Percentiles rank a stretch among this genome's conserved stretches.
phyloP scores from a whole-genome alignment of 73 alveolate genomes.

The Paramecium octaurelia region DNA sequence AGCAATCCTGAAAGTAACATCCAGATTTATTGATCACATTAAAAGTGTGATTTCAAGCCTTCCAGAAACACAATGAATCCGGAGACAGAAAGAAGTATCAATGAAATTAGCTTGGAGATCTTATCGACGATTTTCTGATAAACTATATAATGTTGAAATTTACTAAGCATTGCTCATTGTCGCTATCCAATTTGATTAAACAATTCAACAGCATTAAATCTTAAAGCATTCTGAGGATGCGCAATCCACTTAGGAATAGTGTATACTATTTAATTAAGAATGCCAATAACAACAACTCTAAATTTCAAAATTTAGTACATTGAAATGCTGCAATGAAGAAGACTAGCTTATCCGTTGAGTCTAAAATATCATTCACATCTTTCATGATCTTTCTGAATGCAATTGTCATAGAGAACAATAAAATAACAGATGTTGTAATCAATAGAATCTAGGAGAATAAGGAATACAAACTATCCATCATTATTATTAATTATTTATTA shows the following conservation, averaged over 20 bases:
- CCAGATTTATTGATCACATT: constrained; percentile 24
- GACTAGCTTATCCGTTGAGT: not conserved
- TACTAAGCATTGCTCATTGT: not conserved
- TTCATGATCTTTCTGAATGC: constrained; percentile 16
- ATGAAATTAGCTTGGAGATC: not conserved
- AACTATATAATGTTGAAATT: not conserved
- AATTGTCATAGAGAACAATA: not conserved
- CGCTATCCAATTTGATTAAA: not conserved
- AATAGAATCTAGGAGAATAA: not conserved
- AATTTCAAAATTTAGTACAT: constrained; percentile 5
- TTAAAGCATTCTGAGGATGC: not conserved
- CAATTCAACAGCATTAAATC: constrained; percentile 1
- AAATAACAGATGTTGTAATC: not conserved
- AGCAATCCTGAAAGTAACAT: not conserved
- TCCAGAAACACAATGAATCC: not conserved
- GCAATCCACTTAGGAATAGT: not conserved
- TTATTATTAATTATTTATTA: not conserved
- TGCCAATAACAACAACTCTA: constrained; percentile 8
- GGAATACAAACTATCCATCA: not conserved
- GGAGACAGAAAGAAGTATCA: not conserved
- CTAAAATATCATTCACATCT: constrained; percentile 42
- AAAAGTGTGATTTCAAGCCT: not conserved
- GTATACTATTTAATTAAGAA: not conserved
- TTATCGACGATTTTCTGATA: not conserved
- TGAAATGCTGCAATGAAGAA: not conserved